phyloP scores from a whole-genome alignment of 2,329 filamentous ascomycete genomes.

The Colletotrichum tabaci region DNA sequence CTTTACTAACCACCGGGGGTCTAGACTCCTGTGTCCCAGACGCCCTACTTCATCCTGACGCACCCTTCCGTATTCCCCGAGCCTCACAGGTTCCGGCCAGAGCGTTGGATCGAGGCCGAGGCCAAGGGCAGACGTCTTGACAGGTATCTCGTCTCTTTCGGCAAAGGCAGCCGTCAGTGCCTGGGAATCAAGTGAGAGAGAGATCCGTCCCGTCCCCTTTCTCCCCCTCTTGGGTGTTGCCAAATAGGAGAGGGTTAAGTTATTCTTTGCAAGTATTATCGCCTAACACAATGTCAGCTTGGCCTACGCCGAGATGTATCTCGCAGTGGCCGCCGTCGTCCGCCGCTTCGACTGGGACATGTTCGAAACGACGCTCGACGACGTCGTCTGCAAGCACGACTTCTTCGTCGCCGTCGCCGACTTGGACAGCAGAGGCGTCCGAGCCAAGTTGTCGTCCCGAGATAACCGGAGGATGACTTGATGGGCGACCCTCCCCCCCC shows the following conservation, averaged over 20 bases:
- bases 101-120: constrained; percentile 47
- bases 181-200: constrained; percentile 44
- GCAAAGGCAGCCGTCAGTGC: constrained; percentile 44
- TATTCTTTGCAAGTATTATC: too few relatives aligned
- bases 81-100: constrained; percentile 46
- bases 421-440: constrained; percentile 32
- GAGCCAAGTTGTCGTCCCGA: constrained; percentile 21
- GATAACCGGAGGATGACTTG: background rate
- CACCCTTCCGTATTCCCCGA: constrained; percentile 47
- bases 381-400: constrained; percentile 41
- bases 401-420: constrained; percentile 27
- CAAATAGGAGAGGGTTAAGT: too few relatives aligned
- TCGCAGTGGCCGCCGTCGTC: constrained; percentile 25
- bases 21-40: constrained; percentile 45
- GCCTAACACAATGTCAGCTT: constrained; percentile 13
- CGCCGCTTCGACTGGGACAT: constrained; percentile 40
- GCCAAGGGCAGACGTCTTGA: constrained; percentile 33
- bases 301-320: constrained; percentile 40
- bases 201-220: background rate
- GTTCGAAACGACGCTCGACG: constrained; percentile 39
- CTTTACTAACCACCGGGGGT: background rate
- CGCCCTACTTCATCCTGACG: constrained; percentile 45
- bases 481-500: too few relatives aligned
- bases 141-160: constrained; percentile 42
- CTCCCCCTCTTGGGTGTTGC: too few relatives aligned